These are phyloP conservation scores for Trichoderma orchidacearum DNA, from an alignment of 495 filamentous ascomycete species.

Conservation along the genomic window DNA sequence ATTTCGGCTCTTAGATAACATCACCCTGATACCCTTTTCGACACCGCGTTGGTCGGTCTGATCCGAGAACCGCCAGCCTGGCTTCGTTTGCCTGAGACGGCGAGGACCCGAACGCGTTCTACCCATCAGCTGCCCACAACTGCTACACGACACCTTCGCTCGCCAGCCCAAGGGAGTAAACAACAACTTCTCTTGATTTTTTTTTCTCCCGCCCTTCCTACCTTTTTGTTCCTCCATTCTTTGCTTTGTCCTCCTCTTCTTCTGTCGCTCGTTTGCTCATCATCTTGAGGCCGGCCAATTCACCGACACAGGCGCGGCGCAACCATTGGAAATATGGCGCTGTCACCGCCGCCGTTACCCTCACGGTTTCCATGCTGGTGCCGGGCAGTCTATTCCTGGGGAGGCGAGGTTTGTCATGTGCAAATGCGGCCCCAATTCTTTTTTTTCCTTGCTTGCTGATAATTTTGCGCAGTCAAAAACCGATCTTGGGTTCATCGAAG, in stretches of 20 bases:
- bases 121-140: neutral
- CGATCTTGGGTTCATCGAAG: conserved; percentile 92
- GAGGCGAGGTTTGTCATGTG: conserved; percentile 58
- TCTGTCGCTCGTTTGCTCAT: neutral
- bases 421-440: conserved; percentile 4
- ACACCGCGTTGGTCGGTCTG: neutral
- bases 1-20: neutral
- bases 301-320: neutral
- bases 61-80: neutral
- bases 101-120: neutral
- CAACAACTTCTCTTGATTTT: neutral
- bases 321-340: conserved; percentile 22
- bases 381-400: conserved; percentile 90
- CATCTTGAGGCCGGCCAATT: neutral
- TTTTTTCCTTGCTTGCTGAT: conserved; percentile 8
- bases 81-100: neutral
- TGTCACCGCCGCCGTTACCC: conserved; percentile 53
- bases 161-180: neutral
- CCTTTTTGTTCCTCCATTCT: neutral
- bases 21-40: neutral
- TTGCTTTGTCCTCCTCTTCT: neutral
- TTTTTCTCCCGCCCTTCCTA: neutral
- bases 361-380: conserved; percentile 92
- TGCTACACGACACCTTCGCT: neutral
- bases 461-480: conserved; percentile 50